A percentile compares a stretch with the other conserved stretches of the same genome.
phyloP scores from a whole-genome alignment of 306 rosid genomes.

The Dalbergia cochinchinensis region DNA sequence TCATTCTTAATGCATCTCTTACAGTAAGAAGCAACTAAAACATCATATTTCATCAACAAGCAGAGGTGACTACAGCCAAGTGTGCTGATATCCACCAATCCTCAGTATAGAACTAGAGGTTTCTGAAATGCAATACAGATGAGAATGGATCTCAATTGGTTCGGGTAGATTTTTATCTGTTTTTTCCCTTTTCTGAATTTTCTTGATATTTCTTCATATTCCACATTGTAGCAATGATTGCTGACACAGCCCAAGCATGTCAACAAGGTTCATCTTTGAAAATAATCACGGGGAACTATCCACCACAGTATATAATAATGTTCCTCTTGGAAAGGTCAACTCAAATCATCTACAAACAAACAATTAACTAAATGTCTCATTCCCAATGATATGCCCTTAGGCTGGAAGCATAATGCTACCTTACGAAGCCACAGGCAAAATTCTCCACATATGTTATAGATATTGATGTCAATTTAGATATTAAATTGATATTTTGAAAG shows the following conservation, averaged over 20 bases:
- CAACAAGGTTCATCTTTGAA: slow-evolving; percentile 25
- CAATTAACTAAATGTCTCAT: neutral
- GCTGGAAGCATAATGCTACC: slow-evolving; percentile 33
- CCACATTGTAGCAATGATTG: neutral
- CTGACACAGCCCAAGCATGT: slow-evolving; percentile 8
- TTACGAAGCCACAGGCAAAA: neutral
- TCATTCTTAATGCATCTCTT: slow-evolving; percentile 26
- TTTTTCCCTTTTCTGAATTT: neutral
- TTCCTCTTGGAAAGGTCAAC: slow-evolving; percentile 11
- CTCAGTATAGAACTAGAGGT: slow-evolving; percentile 1
- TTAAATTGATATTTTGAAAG: neutral
- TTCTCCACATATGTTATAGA: slow-evolving; percentile 5
- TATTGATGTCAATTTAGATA: slow-evolving; percentile 13
- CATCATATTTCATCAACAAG: slow-evolving; percentile 23
- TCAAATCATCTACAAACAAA: slow-evolving; percentile 2
- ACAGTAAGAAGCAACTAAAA: slow-evolving; percentile 2
- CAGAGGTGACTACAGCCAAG: slow-evolving; percentile 24
- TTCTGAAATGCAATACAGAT: neutral
- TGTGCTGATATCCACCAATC: slow-evolving; percentile 6
- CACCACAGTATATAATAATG: slow-evolving; percentile 2
- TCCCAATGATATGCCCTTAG: slow-evolving; percentile 1
- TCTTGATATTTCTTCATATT: slow-evolving; percentile 2
- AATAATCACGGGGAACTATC: slow-evolving; percentile 12
- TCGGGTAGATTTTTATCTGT: slow-evolving; percentile 16
- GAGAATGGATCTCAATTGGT: slow-evolving; percentile 20